phyloP scores from a whole-genome alignment of 306 rosid genomes.

The Abrus pulchellus region DNA sequence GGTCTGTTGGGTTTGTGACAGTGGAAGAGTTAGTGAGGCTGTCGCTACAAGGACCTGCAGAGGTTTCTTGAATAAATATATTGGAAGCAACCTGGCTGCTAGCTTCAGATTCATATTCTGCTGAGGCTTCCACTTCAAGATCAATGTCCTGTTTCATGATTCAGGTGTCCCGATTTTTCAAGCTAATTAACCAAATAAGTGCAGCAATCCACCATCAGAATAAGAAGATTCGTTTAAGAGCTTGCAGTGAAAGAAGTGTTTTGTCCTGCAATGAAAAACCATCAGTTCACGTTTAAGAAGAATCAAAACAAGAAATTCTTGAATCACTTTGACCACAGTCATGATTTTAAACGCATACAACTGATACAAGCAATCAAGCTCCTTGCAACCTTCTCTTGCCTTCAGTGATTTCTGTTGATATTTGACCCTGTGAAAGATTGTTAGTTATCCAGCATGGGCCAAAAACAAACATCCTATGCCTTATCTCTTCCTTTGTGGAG shows the following conservation, averaged over 20 bases:
- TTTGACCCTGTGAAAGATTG: too few species aligned
- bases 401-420: too few species aligned
- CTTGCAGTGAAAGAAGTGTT: slow-evolving; percentile 27
- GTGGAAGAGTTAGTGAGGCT: slow-evolving; percentile 54
- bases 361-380: too few species aligned
- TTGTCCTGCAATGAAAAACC: slow-evolving; percentile 52
- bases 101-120: slow-evolving; percentile 73
- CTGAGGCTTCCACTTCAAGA: slow-evolving; percentile 78
- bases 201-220: slow-evolving; percentile 44
- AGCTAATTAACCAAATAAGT: slow-evolving; percentile 35
- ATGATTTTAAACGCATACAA: background rate
- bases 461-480: slow-evolving; percentile 26
- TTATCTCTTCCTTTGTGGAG: slow-evolving; percentile 34
- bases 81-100: slow-evolving; percentile 91
- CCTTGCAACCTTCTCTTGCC: too few species aligned
- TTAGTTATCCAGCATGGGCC: background rate
- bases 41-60: slow-evolving; percentile 64
- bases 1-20: slow-evolving; percentile 48
- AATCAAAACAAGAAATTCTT: slow-evolving; percentile 35
- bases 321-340: slow-evolving; percentile 4
- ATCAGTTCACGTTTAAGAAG: slow-evolving; percentile 33
- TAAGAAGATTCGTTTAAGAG: slow-evolving; percentile 36
- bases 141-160: slow-evolving; percentile 75
- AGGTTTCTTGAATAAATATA: slow-evolving; percentile 71
- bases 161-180: slow-evolving; percentile 6